Base-by-base conservation (phyloP, 2,329 filamentous ascomycete genomes). In the Claviceps africana region DNA sequence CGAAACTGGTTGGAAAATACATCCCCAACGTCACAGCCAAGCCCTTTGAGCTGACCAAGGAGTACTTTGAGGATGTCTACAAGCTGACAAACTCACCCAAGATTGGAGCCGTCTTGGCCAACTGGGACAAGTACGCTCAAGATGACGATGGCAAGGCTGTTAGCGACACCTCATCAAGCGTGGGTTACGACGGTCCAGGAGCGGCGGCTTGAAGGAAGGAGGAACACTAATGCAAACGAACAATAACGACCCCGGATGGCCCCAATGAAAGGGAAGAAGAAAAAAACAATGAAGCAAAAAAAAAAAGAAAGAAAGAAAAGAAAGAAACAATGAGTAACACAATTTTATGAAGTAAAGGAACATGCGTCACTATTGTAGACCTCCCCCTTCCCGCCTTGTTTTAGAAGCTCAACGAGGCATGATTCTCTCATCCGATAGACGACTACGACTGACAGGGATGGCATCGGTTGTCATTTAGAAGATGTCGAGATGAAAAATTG, bases 1-100 rank as follows among this genome's bases (percentile, higher is more conserved):
- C 87, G 67, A 97, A 97, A 78, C 74, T 98, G 64, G 79, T 98
- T 60, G 93, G 93, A 64, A 98, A 98, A 73, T 98, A 98, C 73
- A 97, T 98, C 59, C 93, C 93, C 61, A 98, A 98, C 71, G 94
- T 98, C 59, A 98, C 93, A 52, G 93, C 93, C 54, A 84, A 84
- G 71, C 93, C 93, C 17, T 98, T 98, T 67, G 88, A 89, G 68
- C 76, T 98, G 59, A 95, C 89, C 52, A 95, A 90, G 78, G 93
- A 97, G 74, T 98, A 98, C 74, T 98, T 98, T 71, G 91, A 98
- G 78, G 93, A 97, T 65, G 94, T 98, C 49, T 97, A 97, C 74
- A 82, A 82, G 62, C 72, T 98, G 66, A 98, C 93, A 51, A 96
- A 94, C 72, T 82, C 79, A 54, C 80, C 80, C 58, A 79, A 84